Evolutionary conservation across 768 basidiomycete species (phyloP), one percentile per base, ranked within the genome.

Genomic region (Fistulinella prunicolor): DNA sequence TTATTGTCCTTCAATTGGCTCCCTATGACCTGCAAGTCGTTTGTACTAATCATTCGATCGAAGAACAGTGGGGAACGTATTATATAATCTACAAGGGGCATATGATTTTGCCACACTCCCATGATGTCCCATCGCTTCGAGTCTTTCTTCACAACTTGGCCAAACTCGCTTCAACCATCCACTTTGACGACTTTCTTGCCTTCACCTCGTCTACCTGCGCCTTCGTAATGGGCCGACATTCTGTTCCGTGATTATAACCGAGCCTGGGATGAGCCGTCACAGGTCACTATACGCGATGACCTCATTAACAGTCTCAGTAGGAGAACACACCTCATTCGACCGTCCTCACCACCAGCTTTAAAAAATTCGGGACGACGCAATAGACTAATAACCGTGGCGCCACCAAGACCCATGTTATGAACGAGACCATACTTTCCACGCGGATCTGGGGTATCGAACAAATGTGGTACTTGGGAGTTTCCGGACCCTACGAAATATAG

Each of bases 341-440:
- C 86, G 57, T 90, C 88, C 9, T 61, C 55, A 1, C 84, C 80
- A 7, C 79, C 80, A 7, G 74, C 62, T 47, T 77, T 73, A 65
- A 69, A 92, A 67, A 90, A 92, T 45, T 86, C 84, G 0, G 89
- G 89, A 13, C 87, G 76, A 20, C 83, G 80, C 35, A 90, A 73
- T 12, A 91, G 69, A 28, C 81, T 84, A 38, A 88, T 80, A 23
- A 89, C 85, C 1, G 78, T 84, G n/a, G 86, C 86, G 41, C 85
- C 83, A 47, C 88, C 89, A 10, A 91, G 74, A 16, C 90, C 89
- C 34, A 91, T 69, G 60, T 92, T 90, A 57, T 90, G 89, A 6
- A 87, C 81, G 12, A 92, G 71, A 2, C 85, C 89, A 55, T 77
- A 88, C 66, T 89, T 89, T 9, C 87, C 85, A 14, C 82, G 79